Evolutionary conservation across 352 stramenopile genomes (phyloP).

Genomic region (Phytophthora melonis): DNA sequence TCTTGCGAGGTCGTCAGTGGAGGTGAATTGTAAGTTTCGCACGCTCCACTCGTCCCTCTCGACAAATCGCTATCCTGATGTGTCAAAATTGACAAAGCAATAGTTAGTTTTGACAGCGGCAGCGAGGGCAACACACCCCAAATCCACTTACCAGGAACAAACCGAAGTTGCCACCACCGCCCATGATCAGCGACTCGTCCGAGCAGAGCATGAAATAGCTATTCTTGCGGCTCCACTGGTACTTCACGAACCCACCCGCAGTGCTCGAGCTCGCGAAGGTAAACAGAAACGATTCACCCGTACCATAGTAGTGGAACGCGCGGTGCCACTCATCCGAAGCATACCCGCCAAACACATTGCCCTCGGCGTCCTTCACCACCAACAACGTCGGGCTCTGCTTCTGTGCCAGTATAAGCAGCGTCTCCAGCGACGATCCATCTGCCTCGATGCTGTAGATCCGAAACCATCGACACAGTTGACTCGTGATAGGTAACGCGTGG

Average conservation of each 20-base stretch:
- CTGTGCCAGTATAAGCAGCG: conserved; percentile 71
- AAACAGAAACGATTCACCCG: conserved; percentile 91
- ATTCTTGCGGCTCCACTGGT: conserved; percentile 90
- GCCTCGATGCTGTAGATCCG: conserved; percentile 82
- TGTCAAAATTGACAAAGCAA: conserved; percentile 3
- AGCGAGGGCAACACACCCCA: neutral
- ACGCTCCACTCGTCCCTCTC: conserved; percentile 82
- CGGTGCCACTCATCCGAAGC: conserved; percentile 81
- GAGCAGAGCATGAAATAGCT: conserved; percentile 93
- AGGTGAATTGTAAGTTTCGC: conserved; percentile 89
- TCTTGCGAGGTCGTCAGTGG: conserved; percentile 81
- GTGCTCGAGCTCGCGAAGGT: conserved; percentile 62
- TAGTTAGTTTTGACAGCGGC: neutral
- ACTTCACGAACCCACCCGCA: conserved; percentile 70
- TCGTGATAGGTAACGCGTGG: conserved; percentile 76
- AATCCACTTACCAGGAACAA: conserved; percentile 82
- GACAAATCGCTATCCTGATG: conserved; percentile 86
- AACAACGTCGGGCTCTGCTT: conserved; percentile 82
- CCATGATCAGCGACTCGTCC: conserved; percentile 92
- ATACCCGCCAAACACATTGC: conserved; percentile 88
- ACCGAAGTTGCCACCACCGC: conserved; percentile 90
- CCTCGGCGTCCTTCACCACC: conserved; percentile 80
- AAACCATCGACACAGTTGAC: conserved; percentile 84
- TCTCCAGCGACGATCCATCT: conserved; percentile 83
- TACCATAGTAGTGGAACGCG: conserved; percentile 90